Evolutionary conservation across 768 basidiomycete species (phyloP).

Genomic region (Naganishia kalamii): DNA sequence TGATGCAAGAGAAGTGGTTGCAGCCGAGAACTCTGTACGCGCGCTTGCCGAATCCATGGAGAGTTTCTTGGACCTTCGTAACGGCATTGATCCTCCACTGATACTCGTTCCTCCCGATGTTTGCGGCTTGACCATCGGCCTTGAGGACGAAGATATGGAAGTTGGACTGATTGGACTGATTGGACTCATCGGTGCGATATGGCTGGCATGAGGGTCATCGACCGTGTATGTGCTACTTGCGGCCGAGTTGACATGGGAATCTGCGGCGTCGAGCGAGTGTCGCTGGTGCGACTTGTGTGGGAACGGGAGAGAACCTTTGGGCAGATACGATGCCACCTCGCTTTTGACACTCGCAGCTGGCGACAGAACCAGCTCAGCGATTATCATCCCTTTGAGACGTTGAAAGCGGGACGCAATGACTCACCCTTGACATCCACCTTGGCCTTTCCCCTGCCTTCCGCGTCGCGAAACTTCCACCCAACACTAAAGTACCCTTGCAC

Average conservation of each 20-base stretch:
- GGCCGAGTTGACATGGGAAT: not conserved
- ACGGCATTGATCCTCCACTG: not conserved
- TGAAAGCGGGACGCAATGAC: not conserved
- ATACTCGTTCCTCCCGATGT: not conserved
- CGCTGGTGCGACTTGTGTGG: not conserved
- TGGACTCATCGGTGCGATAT: not conserved
- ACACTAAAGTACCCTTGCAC: conserved; percentile 19
- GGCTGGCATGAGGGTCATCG: not conserved
- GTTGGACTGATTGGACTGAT: not conserved
- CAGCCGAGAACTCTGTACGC: not conserved
- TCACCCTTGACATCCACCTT: conserved; percentile 14
- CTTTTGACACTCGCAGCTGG: not conserved
- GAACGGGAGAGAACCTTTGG: not conserved
- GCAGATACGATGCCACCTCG: not conserved
- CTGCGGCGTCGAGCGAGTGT: not conserved
- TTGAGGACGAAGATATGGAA: not conserved
- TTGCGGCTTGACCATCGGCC: not conserved
- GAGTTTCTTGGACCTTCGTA: not conserved
- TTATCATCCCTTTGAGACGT: not conserved
- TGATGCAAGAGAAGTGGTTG: not conserved
- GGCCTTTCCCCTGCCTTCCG: conserved; percentile 1
- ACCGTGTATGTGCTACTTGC: not conserved
- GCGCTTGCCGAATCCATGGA: not conserved
- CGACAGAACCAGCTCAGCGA: too few species aligned
- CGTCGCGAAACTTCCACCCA: conserved; percentile 23